These are phyloP conservation scores for Earliella scabrosa DNA, from an alignment of 1,284 basidiomycete genomes.

Conservation along the genomic window DNA sequence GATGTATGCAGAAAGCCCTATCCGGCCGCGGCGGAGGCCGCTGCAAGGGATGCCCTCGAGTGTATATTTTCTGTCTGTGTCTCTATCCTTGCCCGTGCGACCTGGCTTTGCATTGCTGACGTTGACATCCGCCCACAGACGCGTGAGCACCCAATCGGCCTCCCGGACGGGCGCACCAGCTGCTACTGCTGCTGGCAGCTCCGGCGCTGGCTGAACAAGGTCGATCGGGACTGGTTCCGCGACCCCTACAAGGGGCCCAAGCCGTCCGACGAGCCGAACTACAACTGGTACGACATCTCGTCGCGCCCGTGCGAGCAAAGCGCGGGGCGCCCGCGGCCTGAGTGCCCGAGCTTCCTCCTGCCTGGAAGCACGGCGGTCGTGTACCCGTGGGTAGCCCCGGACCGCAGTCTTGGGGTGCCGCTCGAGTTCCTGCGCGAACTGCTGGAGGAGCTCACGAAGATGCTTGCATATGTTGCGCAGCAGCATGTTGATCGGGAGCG, in stretches of 20 bases:
- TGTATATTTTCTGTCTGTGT: neutral
- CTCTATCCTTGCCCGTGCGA: neutral
- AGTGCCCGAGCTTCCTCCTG: neutral
- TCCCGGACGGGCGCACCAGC: neutral
- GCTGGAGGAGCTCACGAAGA: neutral
- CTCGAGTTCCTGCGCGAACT: neutral
- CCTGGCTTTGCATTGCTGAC: too few species aligned
- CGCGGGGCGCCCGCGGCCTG: neutral
- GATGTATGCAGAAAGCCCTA: too few species aligned
- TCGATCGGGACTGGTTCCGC: too few species aligned
- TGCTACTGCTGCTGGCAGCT: slow-evolving; percentile 8
- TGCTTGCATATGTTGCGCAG: neutral
- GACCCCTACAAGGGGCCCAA: too few species aligned
- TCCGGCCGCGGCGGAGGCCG: neutral
- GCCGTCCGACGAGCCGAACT: too few species aligned
- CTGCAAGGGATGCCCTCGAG: neutral
- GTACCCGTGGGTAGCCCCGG: neutral
- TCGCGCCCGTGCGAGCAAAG: neutral
- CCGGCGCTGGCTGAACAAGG: neutral
- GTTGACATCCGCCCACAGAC: too few species aligned
- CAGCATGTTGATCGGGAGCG: too few species aligned
- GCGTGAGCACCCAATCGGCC: neutral
- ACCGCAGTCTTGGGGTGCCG: neutral
- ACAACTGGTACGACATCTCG: too few species aligned
- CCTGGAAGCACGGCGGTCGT: neutral